Conservation (phyloP, 176 grass and related monocot genomes). For the Oryza nivara region DNA sequence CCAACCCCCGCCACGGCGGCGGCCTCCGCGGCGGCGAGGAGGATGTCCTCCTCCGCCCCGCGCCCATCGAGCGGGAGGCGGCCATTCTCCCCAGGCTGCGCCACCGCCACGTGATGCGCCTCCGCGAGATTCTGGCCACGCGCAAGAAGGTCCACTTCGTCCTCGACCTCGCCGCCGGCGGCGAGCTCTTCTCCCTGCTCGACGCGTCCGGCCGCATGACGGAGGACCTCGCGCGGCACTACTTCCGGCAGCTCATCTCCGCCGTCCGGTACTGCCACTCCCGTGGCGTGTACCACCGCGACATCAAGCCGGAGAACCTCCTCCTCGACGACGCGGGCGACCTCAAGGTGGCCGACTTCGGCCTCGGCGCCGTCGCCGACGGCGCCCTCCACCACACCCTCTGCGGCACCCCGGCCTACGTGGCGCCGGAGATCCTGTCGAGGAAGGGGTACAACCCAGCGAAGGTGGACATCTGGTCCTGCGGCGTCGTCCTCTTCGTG, state of each 20-base stretch:
- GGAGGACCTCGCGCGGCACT: slow-evolving; percentile 58
- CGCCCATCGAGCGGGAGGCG: slow-evolving; percentile 66
- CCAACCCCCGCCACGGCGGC: slow-evolving; percentile 42
- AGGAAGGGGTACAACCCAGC: slow-evolving; percentile 71
- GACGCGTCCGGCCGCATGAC: slow-evolving; percentile 60
- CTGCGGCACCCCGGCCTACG: slow-evolving; percentile 90
- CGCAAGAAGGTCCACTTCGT: slow-evolving; percentile 75
- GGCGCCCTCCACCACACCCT: slow-evolving; percentile 52
- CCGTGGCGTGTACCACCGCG: slow-evolving; percentile 86
- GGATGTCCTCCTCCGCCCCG: not conserved
- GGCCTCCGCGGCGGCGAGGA: no score
- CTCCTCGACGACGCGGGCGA: slow-evolving; percentile 64
- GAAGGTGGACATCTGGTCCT: slow-evolving; percentile 86
- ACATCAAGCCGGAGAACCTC: slow-evolving; percentile 94
- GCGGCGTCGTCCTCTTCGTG: slow-evolving; percentile 85
- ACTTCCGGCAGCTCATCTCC: slow-evolving; percentile 78
- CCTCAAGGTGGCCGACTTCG: slow-evolving; percentile 75
- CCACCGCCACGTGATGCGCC: slow-evolving; percentile 70
- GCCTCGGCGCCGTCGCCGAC: slow-evolving; percentile 48
- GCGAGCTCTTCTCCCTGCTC: slow-evolving; percentile 65
- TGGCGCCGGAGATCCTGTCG: slow-evolving; percentile 72
- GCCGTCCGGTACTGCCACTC: slow-evolving; percentile 78
- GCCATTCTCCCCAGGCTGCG: slow-evolving; percentile 59
- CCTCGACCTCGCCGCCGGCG: slow-evolving; percentile 76
- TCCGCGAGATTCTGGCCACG: slow-evolving; percentile 73